These are phyloP conservation scores for Hanseniaspora nectarophila DNA, from an alignment of 805 yeast species.

Conservation along the genomic window DNA sequence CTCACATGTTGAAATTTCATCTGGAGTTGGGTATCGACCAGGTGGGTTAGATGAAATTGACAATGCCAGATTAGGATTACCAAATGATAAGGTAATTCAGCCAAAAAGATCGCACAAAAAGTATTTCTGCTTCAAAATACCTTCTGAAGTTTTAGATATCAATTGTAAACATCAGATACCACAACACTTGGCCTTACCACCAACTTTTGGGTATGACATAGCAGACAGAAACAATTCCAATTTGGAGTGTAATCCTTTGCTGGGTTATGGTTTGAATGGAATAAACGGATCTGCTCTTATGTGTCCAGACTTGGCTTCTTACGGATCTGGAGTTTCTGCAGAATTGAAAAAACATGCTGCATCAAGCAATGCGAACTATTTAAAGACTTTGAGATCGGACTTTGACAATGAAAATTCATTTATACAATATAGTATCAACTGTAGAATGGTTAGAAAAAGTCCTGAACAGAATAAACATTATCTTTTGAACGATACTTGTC, in stretches of 20 bases:
- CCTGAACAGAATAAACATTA: constrained; percentile 23
- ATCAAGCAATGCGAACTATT: constrained; percentile 30
- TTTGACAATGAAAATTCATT: constrained; percentile 37
- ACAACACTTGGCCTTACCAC: constrained; percentile 30
- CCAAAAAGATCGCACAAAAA: constrained; percentile 44
- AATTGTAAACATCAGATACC: constrained; percentile 36
- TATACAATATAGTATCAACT: constrained; percentile 44
- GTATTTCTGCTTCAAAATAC: constrained; percentile 46
- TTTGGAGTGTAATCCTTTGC: constrained; percentile 27
- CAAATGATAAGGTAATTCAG: constrained; percentile 33
- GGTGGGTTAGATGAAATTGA: constrained; percentile 29
- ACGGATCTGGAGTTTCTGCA: background rate
- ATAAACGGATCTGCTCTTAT: constrained; percentile 42
- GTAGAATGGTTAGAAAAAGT: constrained; percentile 42
- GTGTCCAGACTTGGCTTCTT: constrained; percentile 32
- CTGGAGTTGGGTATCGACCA: constrained; percentile 30
- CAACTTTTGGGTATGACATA: constrained; percentile 32
- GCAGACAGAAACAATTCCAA: constrained; percentile 18
- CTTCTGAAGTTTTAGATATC: constrained; percentile 41
- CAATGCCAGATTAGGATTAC: constrained; percentile 31
- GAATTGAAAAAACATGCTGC: background rate
- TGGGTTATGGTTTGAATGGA: constrained; percentile 47
- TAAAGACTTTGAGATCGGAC: constrained; percentile 44
- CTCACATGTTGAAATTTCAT: constrained; percentile 23
- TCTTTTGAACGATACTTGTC: constrained; percentile 29